Evolutionary conservation across 2,329 filamentous ascomycete species (phyloP).

Genomic region (Nemania bipapillata): DNA sequence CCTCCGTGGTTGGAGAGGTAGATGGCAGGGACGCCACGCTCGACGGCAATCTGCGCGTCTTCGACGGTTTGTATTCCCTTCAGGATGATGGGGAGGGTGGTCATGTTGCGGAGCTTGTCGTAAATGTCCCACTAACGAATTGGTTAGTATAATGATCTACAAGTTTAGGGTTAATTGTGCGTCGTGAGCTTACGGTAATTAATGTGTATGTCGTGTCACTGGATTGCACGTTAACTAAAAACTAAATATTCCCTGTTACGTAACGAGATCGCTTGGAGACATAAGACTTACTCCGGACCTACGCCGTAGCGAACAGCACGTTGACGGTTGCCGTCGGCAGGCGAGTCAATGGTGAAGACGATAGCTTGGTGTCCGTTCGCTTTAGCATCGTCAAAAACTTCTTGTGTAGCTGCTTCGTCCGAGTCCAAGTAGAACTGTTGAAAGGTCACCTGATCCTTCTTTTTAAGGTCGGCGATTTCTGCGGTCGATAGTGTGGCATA

Average conservation of each 20-base stretch:
- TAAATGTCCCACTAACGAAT: slow-evolving; percentile 25
- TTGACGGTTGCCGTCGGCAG: slow-evolving; percentile 43
- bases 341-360: slow-evolving; percentile 46
- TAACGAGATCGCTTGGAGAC: not conserved
- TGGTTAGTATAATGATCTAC: slow-evolving; percentile 5
- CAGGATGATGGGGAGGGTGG: slow-evolving; percentile 27
- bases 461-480: slow-evolving; percentile 43
- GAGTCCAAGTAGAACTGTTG: slow-evolving; percentile 47
- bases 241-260: not conserved
- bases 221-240: not conserved
- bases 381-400: slow-evolving; percentile 40
- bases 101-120: slow-evolving; percentile 14
- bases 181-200: slow-evolving; percentile 11
- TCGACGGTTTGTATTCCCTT: slow-evolving; percentile 53
- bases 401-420: slow-evolving; percentile 43
- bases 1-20: slow-evolving; percentile 54
- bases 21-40: slow-evolving; percentile 48
- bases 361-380: slow-evolving; percentile 41
- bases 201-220: slow-evolving; percentile 15
- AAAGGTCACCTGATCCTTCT: slow-evolving; percentile 43
- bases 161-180: not conserved
- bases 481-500: slow-evolving; percentile 45
- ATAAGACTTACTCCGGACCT: slow-evolving; percentile 39
- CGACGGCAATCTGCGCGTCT: slow-evolving; percentile 48
- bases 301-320: slow-evolving; percentile 44